Evolutionary conservation across 768 basidiomycete species (phyloP), one percentile per base, ranked within the genome.

Genomic region (Leccinum boreale): DNA sequence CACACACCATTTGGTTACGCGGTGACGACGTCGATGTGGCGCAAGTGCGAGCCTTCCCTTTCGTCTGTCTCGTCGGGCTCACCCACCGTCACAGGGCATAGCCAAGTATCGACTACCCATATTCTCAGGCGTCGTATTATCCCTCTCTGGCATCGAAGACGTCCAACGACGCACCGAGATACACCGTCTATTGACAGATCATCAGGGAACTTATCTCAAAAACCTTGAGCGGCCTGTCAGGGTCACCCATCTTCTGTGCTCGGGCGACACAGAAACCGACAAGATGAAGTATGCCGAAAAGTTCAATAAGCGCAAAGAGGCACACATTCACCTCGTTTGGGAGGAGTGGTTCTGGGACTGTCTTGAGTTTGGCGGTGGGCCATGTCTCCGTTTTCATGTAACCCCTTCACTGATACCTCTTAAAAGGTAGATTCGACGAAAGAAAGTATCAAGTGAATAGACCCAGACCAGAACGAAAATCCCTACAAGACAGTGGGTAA

Each of bases 321-420:
- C 86, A 5, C 78, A 82, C 46, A 93, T 94, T 31, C 78, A 82
- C 51, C 75, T 95, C 3, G 84, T 97, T 1, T 96, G 94, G 90
- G 93, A 95, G 66, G 94, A 96, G 60, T 98, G 95, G 95, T 89
- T 97, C 56, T 95, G 92, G 92, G 94, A 97, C 66, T 95, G 83
- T 26, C 65, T 95, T 3, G 84, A 86, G 44, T 91, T 84, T 66
- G 85, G 85, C 58, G 92, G 89, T 77, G 60, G 70, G 68, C 14
- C 17, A 24, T 36, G 17, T 53, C 29, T 52, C 50, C n/a, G 49
- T 55, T 46, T 46, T 52, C 33, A 23, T 8, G 4, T 5, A 46
- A 29, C 24, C 35, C 23, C n/a, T 46, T 15, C 21, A 7, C 33
- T 31, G 26, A 55, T 48, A 14, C 15, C 50, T 48, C 52, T 24